phyloP scores from a whole-genome alignment of 164 flowering plant species.

The Stephania yunnanensis region DNA sequence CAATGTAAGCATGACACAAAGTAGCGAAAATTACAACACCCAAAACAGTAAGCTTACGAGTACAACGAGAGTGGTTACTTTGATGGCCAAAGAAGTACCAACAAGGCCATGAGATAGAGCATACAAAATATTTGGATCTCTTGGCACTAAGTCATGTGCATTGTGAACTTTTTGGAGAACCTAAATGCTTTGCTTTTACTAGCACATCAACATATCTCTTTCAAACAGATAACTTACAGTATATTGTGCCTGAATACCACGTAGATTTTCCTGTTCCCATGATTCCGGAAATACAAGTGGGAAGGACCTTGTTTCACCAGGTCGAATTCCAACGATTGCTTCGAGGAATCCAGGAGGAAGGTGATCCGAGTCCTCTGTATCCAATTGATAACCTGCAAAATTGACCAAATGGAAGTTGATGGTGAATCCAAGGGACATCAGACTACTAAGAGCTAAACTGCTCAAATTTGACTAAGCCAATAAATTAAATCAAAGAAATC shows the following conservation, averaged over 20 bases:
- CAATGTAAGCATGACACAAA: too few species aligned
- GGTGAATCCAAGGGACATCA: not conserved
- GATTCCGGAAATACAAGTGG: slow-evolving; percentile 75
- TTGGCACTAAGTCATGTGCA: not conserved
- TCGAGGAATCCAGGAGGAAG: slow-evolving; percentile 82
- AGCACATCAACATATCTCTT: not conserved
- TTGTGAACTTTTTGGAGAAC: not conserved
- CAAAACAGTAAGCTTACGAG: too few species aligned
- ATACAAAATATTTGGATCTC: too few species aligned
- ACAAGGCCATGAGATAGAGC: too few species aligned
- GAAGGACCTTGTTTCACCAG: slow-evolving; percentile 83
- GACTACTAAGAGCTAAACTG: not conserved
- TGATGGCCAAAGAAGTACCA: too few species aligned
- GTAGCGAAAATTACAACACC: too few species aligned
- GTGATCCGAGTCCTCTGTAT: slow-evolving; percentile 81
- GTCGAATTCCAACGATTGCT: slow-evolving; percentile 61
- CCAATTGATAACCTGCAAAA: slow-evolving; percentile 70
- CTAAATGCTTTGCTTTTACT: not conserved
- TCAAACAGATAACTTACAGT: slow-evolving; percentile 48
- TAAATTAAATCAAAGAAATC: not conserved
- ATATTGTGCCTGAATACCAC: slow-evolving; percentile 72
- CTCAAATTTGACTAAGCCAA: not conserved
- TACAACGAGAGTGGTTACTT: too few species aligned
- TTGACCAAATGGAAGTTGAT: not conserved
- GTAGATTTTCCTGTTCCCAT: slow-evolving; percentile 85